Conservation (phyloP, 1,284 basidiomycete genomes). For the Ustilago esculenta region DNA sequence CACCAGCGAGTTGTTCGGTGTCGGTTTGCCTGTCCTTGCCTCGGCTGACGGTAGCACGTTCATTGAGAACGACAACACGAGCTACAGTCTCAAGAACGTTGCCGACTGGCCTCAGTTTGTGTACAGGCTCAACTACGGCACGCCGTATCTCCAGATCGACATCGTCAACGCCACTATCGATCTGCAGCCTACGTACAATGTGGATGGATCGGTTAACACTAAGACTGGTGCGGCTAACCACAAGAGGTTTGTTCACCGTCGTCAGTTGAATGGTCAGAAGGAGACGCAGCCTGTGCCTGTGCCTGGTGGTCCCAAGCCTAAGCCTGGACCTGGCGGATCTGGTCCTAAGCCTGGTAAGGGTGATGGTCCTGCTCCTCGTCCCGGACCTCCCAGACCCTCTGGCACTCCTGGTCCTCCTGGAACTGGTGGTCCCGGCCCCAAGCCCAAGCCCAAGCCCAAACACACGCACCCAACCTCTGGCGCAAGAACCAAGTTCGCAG, state of each 20-base stretch:
- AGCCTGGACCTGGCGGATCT: constrained; percentile 3
- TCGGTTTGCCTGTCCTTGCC: constrained; percentile 39
- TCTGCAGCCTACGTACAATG: constrained; percentile 38
- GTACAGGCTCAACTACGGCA: constrained; percentile 46
- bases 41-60: constrained; percentile 24
- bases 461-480: not conserved
- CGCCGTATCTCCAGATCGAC: constrained; percentile 41
- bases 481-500: constrained; percentile 16
- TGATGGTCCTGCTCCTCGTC: too few relatives aligned
- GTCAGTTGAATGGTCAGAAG: constrained; percentile 23
- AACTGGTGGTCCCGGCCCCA: constrained; percentile 1
- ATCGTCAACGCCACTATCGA: constrained; percentile 37
- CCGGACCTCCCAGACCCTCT: too few relatives aligned
- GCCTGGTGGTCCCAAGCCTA: constrained; percentile 1
- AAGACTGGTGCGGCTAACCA: constrained; percentile 16
- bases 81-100: constrained; percentile 33
- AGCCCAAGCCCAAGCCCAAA: constrained; percentile 5
- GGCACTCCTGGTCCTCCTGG: too few relatives aligned
- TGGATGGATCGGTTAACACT: constrained; percentile 17
- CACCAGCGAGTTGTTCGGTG: constrained; percentile 42
- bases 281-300: constrained; percentile 5
- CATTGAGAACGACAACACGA: constrained; percentile 31
- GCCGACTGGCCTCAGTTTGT: constrained; percentile 36
- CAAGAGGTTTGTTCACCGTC: constrained; percentile 33
- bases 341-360: constrained; percentile 6